These are phyloP conservation scores for Phalaenopsis aphrodite DNA, from an alignment of 106 monocot species.

Conservation along the genomic window DNA sequence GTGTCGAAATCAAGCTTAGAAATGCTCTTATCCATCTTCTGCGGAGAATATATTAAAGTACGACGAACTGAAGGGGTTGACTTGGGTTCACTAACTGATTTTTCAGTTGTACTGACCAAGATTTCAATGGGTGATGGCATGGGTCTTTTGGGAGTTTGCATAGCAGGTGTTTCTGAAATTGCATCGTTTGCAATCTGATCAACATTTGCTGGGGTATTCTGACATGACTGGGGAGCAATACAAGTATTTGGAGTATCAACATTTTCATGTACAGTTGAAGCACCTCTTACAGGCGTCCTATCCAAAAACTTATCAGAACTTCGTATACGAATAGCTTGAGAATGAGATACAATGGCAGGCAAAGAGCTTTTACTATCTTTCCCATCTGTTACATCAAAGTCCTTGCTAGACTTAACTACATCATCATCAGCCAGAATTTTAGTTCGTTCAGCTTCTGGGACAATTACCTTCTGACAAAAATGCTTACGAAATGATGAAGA, in stretches of 20 bases:
- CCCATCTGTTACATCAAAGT: slow-evolving; percentile 5
- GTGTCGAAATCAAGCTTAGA: background rate
- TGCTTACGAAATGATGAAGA: slow-evolving; percentile 32
- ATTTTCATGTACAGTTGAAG: slow-evolving; percentile 5
- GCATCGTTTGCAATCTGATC: slow-evolving; percentile 1
- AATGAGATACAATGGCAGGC: slow-evolving; percentile 4
- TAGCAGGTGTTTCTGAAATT: slow-evolving; percentile 35
- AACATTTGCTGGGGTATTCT: slow-evolving; percentile 27
- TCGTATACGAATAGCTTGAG: slow-evolving; percentile 10
- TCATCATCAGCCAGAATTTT: slow-evolving; percentile 14
- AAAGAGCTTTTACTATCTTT: slow-evolving; percentile 6
- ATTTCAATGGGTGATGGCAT: slow-evolving; percentile 26
- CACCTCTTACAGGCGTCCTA: slow-evolving; percentile 2
- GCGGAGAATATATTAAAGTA: slow-evolving; percentile 32
- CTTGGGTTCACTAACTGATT: slow-evolving; percentile 15
- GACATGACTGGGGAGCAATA: slow-evolving; percentile 4
- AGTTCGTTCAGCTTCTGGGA: slow-evolving; percentile 21
- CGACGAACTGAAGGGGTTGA: slow-evolving; percentile 34
- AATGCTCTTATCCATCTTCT: slow-evolving; percentile 14
- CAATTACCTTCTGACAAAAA: slow-evolving; percentile 33
- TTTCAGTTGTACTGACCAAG: slow-evolving; percentile 12
- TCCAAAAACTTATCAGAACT: background rate
- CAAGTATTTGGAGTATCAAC: slow-evolving; percentile 9
- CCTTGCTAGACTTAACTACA: background rate
- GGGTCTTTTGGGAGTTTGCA: slow-evolving; percentile 46